Evolutionary conservation across 2,329 filamentous ascomycete genomes (phyloP), one percentile per base, ranked within the genome.

Genomic region (Pseudogymnoascus sp.): DNA sequence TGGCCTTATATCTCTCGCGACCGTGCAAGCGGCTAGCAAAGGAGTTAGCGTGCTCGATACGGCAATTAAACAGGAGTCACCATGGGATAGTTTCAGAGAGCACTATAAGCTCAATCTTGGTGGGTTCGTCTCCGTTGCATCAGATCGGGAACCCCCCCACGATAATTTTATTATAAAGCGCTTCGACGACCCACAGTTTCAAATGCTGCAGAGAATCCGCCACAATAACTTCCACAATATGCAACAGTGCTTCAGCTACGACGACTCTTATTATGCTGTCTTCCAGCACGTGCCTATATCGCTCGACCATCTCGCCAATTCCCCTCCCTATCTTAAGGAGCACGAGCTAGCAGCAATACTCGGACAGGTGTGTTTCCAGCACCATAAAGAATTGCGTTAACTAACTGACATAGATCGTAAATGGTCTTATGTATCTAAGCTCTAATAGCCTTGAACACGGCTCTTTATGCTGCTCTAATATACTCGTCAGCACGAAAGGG

Each of bases 391-490:
- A 3, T 21, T n/a, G 34, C 18, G n/a, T 35, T 15, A 21, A 7
- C 56, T 58, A 7, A 58, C 56, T 30, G 19, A 15, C 13, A 30
- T 34, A 58, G 56, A 23, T 58, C 23, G 30, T 58, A 3, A 3
- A 35, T 10, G 56, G 33, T 35, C 19, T 58, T 34, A 12, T 12
- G 21, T 12, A 33, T 58, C 56, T 58, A 37, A 35, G 18, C 48
- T 52, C n/a, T 38, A 52, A 56, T 58, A 41, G 28, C 15, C 39
- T 62, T 5, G 35, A 34, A 28, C 48, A 18, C 19, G 30, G 56
- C 58, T 26, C 56, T 8, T 30, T 58, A 7, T 41, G 23, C 28
- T 61, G 33, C 34, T 61, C 55, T 13, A 23, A 61, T n/a, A 58
- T 58, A 13, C 30, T 58, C 34, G 28, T 58, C 21, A 41, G 23